phyloP scores from a whole-genome alignment of 768 basidiomycete genomes.

The Suillus occidentalis region DNA sequence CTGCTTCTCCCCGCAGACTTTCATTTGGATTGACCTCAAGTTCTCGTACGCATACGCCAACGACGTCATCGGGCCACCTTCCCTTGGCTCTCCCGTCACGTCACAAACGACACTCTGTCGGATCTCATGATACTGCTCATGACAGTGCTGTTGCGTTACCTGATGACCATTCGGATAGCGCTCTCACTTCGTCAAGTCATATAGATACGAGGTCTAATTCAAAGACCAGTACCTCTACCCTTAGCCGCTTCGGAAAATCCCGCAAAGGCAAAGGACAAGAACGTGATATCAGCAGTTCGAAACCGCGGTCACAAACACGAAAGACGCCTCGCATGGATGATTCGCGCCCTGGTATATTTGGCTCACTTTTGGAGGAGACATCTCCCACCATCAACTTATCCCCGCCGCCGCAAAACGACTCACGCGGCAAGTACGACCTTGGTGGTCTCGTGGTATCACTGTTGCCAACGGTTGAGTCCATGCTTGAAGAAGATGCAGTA shows the following conservation, averaged over 20 bases:
- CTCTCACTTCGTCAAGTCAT: background rate
- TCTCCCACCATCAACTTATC: constrained; percentile 14
- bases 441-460: constrained; percentile 5
- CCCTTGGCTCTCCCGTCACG: constrained; percentile 24
- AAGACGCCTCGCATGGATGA: constrained; percentile 8
- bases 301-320: constrained; percentile 5
- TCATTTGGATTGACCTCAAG: constrained; percentile 29
- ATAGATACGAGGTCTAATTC: constrained; percentile 7
- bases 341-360: constrained; percentile 16
- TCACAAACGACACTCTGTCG: constrained; percentile 28
- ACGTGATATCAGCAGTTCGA: constrained; percentile 1
- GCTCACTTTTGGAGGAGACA: constrained; percentile 23
- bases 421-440: constrained; percentile 4
- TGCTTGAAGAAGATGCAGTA: constrained; percentile 18
- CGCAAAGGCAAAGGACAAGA: constrained; percentile 28
- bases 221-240: constrained; percentile 15
- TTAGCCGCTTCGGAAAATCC: constrained; percentile 9
- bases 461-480: constrained; percentile 29
- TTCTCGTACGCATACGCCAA: constrained; percentile 30
- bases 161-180: constrained; percentile 19
- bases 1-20: constrained; percentile 34
- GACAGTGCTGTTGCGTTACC: constrained; percentile 35
- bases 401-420: constrained; percentile 10
- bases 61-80: constrained; percentile 27
- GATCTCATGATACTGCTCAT: constrained; percentile 32